These are phyloP conservation scores for Aspergillus tubingensis DNA, from an alignment of 2,329 filamentous ascomycete species.

Conservation along the genomic window DNA sequence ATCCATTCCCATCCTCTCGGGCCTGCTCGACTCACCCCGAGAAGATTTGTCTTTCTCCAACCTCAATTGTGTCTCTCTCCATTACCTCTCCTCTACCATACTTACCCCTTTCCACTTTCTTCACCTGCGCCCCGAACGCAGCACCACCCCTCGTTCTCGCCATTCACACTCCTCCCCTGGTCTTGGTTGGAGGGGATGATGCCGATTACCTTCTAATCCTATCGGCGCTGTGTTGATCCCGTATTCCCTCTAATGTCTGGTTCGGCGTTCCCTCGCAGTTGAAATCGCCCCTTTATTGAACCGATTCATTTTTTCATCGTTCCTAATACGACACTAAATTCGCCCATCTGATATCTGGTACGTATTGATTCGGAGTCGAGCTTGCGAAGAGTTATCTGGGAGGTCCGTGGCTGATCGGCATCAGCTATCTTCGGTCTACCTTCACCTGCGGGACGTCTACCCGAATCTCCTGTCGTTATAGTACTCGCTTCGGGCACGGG, in stretches of 20 bases:
- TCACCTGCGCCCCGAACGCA: conserved; percentile 11
- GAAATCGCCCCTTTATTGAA: conserved; percentile 6
- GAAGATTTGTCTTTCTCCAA: conserved; percentile 5
- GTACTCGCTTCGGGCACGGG: conserved; percentile 4
- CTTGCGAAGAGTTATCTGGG: background rate
- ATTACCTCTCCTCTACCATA: conserved; percentile 17
- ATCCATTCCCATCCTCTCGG: conserved; percentile 14
- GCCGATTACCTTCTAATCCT: conserved; percentile 18
- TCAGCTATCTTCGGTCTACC: conserved; percentile 8
- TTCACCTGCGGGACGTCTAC: conserved; percentile 3
- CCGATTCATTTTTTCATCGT: background rate
- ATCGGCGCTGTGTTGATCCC: conserved; percentile 11
- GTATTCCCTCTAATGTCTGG: conserved; percentile 8
- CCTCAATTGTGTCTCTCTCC: conserved; percentile 1
- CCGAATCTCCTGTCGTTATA: conserved; percentile 5
- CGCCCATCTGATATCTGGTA: conserved; percentile 8
- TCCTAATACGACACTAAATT: background rate
- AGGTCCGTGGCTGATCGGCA: conserved; percentile 15
- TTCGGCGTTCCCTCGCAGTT: conserved; percentile 9
- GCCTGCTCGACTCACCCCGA: conserved; percentile 11
- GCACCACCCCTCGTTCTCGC: conserved; percentile 2
- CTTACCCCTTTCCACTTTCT: conserved; percentile 16
- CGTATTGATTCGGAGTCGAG: conserved; percentile 1
- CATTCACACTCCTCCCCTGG: conserved; percentile 24
- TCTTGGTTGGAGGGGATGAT: conserved; percentile 12